Evolutionary conservation across 148 eudicot species (phyloP), one percentile per base, ranked within the genome.

Genomic region (Gaultheria prostrata): DNA sequence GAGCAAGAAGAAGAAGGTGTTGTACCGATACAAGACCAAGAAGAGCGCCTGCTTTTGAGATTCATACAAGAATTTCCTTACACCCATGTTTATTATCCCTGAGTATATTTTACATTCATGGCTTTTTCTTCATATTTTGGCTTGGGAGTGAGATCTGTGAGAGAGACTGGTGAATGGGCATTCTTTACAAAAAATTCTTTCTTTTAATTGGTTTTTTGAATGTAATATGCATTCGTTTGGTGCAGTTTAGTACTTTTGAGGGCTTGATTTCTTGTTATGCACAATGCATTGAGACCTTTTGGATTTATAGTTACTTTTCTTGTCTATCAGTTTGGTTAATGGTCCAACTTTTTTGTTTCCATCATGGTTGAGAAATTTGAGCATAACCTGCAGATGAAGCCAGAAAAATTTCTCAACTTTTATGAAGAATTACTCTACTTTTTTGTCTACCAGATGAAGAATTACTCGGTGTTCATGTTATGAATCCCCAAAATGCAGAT

Each of bases 21-120:
- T 91, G 18, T 91, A 88, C 10, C 86, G 95, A 46, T 88, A 84
- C 92, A 88, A 88, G 82, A 88, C 79, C 83, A 88, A 91, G 88
- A 84, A 86, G 32, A 30, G 83, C 10, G 76, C 21, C n/a, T 21
- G 54, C 39, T 70, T 50, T 12, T 82, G 32, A 71, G 30, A 56
- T 15, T 8, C 54, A 32, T 30, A 13, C 28, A 33, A 45, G 51
- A 43, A 11, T 35, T 74, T 74, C 17, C 77, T 45, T 39, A 8
- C 49, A 73, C 45, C 24, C 53, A 12, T 74, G 21, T 74, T 6
- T 33, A 33, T 32, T 15, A 20, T 30, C 35, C 74, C 39, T 15
- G 12, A 4, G 6, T 5, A 17, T 70, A 35, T 70, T 72, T 15
- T 72, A 2, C 20, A 35, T 35, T 35, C 76, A 72, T 72, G 2